phyloP scores from a whole-genome alignment of 805 yeast species.

The Candida tallmaniae region DNA sequence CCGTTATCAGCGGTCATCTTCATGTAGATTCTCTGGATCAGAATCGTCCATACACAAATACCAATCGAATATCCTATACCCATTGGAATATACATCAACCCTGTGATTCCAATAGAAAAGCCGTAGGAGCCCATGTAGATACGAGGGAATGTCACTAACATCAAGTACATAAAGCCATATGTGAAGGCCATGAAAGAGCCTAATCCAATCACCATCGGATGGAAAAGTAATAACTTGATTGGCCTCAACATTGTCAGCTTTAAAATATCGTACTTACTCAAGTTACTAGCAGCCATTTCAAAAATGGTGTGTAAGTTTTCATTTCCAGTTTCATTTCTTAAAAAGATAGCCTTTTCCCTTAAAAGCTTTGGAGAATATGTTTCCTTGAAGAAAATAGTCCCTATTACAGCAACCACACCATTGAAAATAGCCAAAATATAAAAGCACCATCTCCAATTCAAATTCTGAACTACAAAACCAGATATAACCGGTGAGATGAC shows the following conservation, averaged over 20 bases:
- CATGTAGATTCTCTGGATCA: constrained; percentile 22
- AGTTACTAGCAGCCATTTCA: constrained; percentile 21
- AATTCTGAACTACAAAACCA: constrained; percentile 28
- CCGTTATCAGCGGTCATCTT: constrained; percentile 21
- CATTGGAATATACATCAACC: constrained; percentile 37
- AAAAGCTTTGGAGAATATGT: constrained; percentile 35
- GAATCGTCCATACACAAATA: constrained; percentile 25
- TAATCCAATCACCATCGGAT: constrained; percentile 37
- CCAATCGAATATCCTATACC: constrained; percentile 35
- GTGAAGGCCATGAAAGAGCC: constrained; percentile 40
- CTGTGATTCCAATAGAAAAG: constrained; percentile 25
- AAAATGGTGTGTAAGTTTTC: constrained; percentile 33
- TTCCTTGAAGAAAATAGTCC: constrained; percentile 27
- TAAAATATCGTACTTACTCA: constrained; percentile 2
- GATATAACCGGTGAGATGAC: constrained; percentile 36
- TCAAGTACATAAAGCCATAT: constrained; percentile 38
- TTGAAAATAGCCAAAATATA: constrained; percentile 32
- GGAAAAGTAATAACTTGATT: constrained; percentile 25
- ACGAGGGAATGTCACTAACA: constrained; percentile 36
- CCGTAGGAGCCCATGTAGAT: constrained; percentile 29
- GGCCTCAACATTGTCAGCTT: constrained; percentile 25
- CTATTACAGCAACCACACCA: constrained; percentile 27
- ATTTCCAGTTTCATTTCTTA: constrained; percentile 33
- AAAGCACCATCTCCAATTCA: constrained; percentile 36
- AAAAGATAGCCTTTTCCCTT: constrained; percentile 19